Conservation (phyloP, 1,284 basidiomycete species). For the Termitomyces sp. region DNA sequence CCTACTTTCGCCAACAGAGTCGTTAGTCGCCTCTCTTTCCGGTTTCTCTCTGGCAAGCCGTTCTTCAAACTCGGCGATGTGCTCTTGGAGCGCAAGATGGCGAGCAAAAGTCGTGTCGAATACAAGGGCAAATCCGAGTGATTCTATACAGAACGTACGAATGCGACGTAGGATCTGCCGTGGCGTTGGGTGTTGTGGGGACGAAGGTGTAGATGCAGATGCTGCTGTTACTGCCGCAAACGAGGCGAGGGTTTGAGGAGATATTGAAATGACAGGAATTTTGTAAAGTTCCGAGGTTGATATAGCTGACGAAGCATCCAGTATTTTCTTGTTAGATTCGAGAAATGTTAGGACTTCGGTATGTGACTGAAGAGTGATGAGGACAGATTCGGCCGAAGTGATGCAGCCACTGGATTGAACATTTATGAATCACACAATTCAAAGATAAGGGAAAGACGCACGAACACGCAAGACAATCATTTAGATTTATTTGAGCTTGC, state of each 20-base stretch:
- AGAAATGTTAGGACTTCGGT: slow-evolving; percentile 84
- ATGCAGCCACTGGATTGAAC: slow-evolving; percentile 80
- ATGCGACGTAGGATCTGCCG: slow-evolving; percentile 66
- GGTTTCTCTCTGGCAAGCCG: slow-evolving; percentile 31
- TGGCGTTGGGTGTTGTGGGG: slow-evolving; percentile 45
- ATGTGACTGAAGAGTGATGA: slow-evolving; percentile 97
- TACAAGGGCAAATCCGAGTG: slow-evolving; percentile 70
- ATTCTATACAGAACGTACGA: slow-evolving; percentile 52
- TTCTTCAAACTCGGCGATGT: slow-evolving; percentile 78
- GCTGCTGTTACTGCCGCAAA: slow-evolving; percentile 73
- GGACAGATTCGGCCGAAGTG: slow-evolving; percentile 94
- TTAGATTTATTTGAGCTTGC: slow-evolving; percentile 91
- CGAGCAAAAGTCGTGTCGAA: slow-evolving; percentile 95
- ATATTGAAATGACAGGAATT: slow-evolving; percentile 78
- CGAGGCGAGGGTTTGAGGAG: slow-evolving; percentile 91
- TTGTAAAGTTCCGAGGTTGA: slow-evolving; percentile 33
- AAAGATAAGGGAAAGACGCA: slow-evolving; percentile 26
- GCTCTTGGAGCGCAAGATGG: slow-evolving; percentile 81
- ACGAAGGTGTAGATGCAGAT: slow-evolving; percentile 23
- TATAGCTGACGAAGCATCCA: slow-evolving; percentile 26
- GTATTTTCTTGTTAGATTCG: slow-evolving; percentile 42
- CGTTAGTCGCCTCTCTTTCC: not conserved
- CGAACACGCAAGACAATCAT: slow-evolving; percentile 94
- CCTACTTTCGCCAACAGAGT: slow-evolving; percentile 21
- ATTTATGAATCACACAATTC: slow-evolving; percentile 6